These are phyloP conservation scores for Niebla homalea DNA, from an alignment of 495 filamentous ascomycete genomes.

Conservation along the genomic window DNA sequence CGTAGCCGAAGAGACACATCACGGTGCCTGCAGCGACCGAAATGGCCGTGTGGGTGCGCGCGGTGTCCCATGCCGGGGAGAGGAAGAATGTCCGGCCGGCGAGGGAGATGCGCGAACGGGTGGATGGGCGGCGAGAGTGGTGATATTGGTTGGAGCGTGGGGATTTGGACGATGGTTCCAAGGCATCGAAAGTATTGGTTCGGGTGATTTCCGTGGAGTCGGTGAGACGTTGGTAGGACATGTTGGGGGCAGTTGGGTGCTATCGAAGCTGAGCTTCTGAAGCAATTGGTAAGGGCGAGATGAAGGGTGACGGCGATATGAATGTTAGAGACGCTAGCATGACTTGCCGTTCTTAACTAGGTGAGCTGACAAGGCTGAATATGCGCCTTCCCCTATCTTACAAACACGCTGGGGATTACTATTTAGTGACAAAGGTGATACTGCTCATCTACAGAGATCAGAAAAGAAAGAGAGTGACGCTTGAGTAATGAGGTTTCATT, in stretches of 20 bases:
- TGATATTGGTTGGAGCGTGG: background rate
- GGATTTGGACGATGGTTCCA: background rate
- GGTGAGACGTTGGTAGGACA: constrained; percentile 1
- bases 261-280: too few relatives aligned
- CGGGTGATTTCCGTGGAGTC: background rate
- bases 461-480: too few relatives aligned
- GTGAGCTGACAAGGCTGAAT: too few relatives aligned
- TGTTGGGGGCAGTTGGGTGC: background rate
- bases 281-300: too few relatives aligned
- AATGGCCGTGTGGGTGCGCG: constrained; percentile 4
- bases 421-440: too few relatives aligned
- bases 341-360: too few relatives aligned
- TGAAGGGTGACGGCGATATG: too few relatives aligned
- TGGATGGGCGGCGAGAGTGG: background rate
- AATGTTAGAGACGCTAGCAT: too few relatives aligned
- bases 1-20: constrained; percentile 22
- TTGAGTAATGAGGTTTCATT: too few relatives aligned
- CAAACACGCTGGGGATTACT: too few relatives aligned
- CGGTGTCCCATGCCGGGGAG: background rate
- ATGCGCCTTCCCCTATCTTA: too few relatives aligned
- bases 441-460: too few relatives aligned
- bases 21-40: constrained; percentile 14
- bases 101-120: background rate
- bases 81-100: background rate
- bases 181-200: background rate